phyloP scores from a whole-genome alignment of 371 early-diverging fungal species.

The Neoconidiobolus thromboides region DNA sequence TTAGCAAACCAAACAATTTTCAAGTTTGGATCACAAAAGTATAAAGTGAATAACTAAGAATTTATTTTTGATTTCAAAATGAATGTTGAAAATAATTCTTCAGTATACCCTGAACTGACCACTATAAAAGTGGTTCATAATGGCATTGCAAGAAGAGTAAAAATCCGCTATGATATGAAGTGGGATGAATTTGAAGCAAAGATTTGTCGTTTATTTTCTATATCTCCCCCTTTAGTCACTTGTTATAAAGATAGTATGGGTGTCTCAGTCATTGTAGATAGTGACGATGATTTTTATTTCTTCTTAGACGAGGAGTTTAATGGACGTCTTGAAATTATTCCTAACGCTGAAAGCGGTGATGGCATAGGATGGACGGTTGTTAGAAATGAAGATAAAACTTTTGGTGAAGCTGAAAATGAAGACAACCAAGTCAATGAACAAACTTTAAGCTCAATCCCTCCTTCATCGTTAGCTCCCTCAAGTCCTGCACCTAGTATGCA shows the following conservation, averaged over 20 bases:
- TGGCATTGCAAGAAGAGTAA: neutral
- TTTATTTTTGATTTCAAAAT: too few species aligned
- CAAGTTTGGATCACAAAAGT: too few species aligned
- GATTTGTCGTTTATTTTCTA: neutral
- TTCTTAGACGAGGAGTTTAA: neutral
- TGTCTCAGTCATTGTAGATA: neutral
- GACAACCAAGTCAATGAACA: neutral
- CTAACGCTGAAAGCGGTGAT: neutral
- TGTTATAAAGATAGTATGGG: neutral
- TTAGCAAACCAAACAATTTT: too few species aligned
- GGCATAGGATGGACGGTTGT: neutral
- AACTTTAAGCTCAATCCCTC: neutral
- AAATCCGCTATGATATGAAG: neutral
- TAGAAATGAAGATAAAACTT: neutral
- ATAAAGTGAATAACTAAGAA: too few species aligned
- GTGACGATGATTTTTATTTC: constrained; percentile 1
- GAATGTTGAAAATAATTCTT: too few species aligned
- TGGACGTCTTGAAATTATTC: neutral
- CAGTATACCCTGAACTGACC: too few species aligned
- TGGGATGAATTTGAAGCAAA: neutral
- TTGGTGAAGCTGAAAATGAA: neutral
- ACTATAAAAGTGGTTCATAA: neutral
- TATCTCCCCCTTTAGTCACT: neutral
- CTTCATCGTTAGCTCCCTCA: neutral
- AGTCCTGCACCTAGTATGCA: too few species aligned